A percentile compares a stretch with the other conserved stretches of the same genome.
These are phyloP conservation scores for Jamesozyma gamospora DNA, from an alignment of 805 yeast species.

Conservation along the genomic window DNA sequence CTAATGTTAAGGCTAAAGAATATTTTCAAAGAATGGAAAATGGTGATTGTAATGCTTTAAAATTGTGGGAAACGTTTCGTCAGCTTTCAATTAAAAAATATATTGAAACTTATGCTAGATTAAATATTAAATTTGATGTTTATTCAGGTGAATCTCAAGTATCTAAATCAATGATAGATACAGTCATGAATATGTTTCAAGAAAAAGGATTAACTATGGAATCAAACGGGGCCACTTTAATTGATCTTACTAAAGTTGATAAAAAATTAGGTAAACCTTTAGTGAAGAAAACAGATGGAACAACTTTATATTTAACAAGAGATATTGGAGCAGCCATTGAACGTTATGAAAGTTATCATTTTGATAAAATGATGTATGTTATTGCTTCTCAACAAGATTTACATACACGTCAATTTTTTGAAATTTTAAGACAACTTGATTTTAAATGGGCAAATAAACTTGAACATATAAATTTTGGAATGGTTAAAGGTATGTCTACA, in stretches of 20 bases:
- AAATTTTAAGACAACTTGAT: slow-evolving; percentile 83
- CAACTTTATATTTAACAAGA: slow-evolving; percentile 85
- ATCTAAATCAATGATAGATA: slow-evolving; percentile 56
- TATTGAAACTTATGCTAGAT: slow-evolving; percentile 77
- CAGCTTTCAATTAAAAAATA: slow-evolving; percentile 79
- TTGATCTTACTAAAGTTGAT: slow-evolving; percentile 74
- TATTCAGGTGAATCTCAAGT: slow-evolving; percentile 97
- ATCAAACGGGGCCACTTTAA: slow-evolving; percentile 83
- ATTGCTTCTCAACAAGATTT: slow-evolving; percentile 94
- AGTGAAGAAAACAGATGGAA: slow-evolving; percentile 89
- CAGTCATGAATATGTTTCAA: slow-evolving; percentile 50
- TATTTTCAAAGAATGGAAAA: slow-evolving; percentile 87
- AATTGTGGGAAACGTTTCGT: slow-evolving; percentile 79
- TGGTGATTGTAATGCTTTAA: slow-evolving; percentile 75
- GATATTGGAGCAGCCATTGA: slow-evolving; percentile 94
- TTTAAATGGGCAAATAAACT: slow-evolving; percentile 74
- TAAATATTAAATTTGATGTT: slow-evolving; percentile 76
- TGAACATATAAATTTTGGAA: slow-evolving; percentile 84
- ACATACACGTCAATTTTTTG: slow-evolving; percentile 86
- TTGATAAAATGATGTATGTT: slow-evolving; percentile 93
- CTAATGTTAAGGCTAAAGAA: slow-evolving; percentile 75
- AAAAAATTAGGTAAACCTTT: slow-evolving; percentile 89
- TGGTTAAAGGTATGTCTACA: slow-evolving; percentile 97
- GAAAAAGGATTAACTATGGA: slow-evolving; percentile 65
- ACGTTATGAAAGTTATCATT: slow-evolving; percentile 71